Conservation (phyloP, 345 rosid genomes). For the Rhizophora apiculata region DNA sequence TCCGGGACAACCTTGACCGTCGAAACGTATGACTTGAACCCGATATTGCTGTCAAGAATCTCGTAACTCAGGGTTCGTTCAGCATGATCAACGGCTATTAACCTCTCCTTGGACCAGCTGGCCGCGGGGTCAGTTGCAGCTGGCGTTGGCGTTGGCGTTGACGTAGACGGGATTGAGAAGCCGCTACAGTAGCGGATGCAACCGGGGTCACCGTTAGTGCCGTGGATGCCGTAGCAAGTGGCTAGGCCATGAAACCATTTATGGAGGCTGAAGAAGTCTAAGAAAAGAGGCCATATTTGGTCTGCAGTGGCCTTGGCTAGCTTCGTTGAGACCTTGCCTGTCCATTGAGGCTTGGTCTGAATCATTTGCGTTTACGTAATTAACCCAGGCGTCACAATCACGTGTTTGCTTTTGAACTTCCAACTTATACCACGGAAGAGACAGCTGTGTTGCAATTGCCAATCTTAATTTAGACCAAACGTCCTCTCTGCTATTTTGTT, state of each 20-base stretch:
- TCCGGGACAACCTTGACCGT: constrained; percentile 38
- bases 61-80: constrained; percentile 37
- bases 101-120: constrained; percentile 54
- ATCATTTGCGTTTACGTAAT: constrained; percentile 20
- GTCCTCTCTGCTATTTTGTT: no score
- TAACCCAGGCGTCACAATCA: no score
- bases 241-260: constrained; percentile 40
- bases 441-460: no score
- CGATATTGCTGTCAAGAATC: constrained; percentile 56
- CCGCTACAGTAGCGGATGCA: constrained; percentile 50
- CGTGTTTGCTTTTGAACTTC: no score
- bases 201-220: constrained; percentile 55
- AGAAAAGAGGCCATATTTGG: constrained; percentile 46
- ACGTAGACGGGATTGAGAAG: constrained; percentile 33
- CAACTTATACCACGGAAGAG: no score
- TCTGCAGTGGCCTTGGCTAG: constrained; percentile 36
- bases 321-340: constrained; percentile 36
- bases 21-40: constrained; percentile 50
- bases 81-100: constrained; percentile 38
- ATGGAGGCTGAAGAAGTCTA: constrained; percentile 56
- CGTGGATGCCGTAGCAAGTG: constrained; percentile 46
- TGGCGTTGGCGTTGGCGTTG: background rate
- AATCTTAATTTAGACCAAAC: no score
- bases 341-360: constrained; percentile 33
- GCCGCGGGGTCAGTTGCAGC: background rate